Evolutionary conservation across 495 filamentous ascomycete species (phyloP).

Genomic region (Penicillium lividum): DNA sequence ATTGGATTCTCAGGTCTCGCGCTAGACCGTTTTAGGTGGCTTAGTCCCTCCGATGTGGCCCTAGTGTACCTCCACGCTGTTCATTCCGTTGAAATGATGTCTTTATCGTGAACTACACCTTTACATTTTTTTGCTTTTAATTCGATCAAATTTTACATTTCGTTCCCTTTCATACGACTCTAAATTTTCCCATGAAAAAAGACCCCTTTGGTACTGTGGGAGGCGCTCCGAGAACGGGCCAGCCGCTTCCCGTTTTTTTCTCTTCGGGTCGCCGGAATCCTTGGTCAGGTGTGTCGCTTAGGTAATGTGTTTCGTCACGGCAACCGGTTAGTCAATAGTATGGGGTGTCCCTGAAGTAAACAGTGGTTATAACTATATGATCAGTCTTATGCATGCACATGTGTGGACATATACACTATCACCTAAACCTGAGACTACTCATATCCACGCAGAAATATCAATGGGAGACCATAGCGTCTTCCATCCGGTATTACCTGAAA

Average conservation of each 20-base stretch:
- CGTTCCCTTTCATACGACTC: constrained; percentile 17
- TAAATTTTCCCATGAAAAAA: constrained; percentile 8
- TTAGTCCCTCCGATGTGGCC: constrained; percentile 50
- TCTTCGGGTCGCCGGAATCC: constrained; percentile 45
- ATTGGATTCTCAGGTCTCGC: constrained; percentile 48
- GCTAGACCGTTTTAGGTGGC: constrained; percentile 47
- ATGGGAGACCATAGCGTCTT: not conserved
- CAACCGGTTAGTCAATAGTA: constrained; percentile 23
- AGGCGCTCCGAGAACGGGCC: constrained; percentile 33
- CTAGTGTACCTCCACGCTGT: constrained; percentile 38
- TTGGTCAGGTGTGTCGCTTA: constrained; percentile 37
- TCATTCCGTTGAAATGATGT: constrained; percentile 6
- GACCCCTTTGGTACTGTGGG: not conserved
- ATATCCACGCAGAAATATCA: not conserved
- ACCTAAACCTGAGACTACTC: not conserved
- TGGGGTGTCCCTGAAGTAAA: not conserved
- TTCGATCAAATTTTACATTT: not conserved
- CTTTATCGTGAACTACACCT: not conserved
- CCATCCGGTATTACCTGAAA: not conserved
- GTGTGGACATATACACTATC: not conserved
- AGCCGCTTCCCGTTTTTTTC: constrained; percentile 40
- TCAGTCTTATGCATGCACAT: not conserved
- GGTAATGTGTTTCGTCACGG: constrained; percentile 41
- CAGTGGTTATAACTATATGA: constrained; percentile 1
- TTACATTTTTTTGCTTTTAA: not conserved